phyloP scores from a whole-genome alignment of 2,329 filamentous ascomycete genomes.

The Neonectria hederae region DNA sequence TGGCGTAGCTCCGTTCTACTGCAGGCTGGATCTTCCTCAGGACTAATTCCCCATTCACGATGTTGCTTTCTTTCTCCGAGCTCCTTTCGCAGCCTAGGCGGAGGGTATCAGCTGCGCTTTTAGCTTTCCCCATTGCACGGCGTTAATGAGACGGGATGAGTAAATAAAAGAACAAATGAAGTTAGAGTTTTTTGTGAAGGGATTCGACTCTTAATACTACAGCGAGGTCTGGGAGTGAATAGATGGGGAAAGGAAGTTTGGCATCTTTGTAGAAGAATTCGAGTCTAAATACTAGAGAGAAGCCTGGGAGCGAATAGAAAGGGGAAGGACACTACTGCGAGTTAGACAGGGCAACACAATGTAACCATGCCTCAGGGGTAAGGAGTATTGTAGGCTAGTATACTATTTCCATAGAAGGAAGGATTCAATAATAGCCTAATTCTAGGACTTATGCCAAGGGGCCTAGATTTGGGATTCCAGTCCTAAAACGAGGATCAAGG shows the following conservation, averaged over 20 bases:
- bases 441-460: not conserved
- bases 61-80: not conserved
- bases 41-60: not conserved
- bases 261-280: not conserved
- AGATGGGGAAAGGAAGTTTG: not conserved
- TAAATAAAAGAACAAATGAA: slow-evolving; percentile 2
- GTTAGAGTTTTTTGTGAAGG: not conserved
- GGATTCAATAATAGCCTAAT: not conserved
- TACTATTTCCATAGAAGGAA: not conserved
- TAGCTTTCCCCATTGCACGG: not conserved
- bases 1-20: not conserved
- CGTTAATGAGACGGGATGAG: not conserved
- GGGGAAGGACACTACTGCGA: not conserved
- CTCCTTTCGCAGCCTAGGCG: not conserved
- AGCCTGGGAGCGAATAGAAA: not conserved
- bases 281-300: not conserved
- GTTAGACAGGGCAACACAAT: not conserved
- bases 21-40: not conserved
- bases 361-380: not conserved
- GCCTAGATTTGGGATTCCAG: not conserved
- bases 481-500: not conserved
- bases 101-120: not conserved
- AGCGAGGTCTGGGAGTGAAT: not conserved
- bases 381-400: not conserved
- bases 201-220: not conserved